Evolutionary conservation across 75 land plant species (phyloP), one percentile per base, ranked within the genome.

Genomic region (Larix kaempferi): DNA sequence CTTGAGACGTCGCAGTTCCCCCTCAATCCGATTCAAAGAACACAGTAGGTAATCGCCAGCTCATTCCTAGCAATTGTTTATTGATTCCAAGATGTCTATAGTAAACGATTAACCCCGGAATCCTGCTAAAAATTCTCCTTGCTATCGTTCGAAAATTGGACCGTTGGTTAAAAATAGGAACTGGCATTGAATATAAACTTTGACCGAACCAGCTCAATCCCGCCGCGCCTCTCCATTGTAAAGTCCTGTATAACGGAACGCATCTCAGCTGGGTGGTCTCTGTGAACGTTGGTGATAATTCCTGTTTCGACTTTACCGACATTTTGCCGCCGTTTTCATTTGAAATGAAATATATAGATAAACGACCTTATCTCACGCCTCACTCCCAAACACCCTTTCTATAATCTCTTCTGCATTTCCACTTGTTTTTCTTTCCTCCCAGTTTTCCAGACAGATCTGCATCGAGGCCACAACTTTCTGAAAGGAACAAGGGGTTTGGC

Each of bases 251-350:
- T 44, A 69, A 69, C 72, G 72, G 72, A 8, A 16, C 37, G 15
- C 6, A 69, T 41, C 25, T 69, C 52, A 13, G 21, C 49, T 41
- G 3, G 52, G 72, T 37, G 23, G 13, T 21, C 72, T 69, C 49
- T 39, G 21, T 69, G 72, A 69, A 69, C 72, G 72, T 69, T 69
- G 52, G 72, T 7, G 72, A 69, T 69, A 22, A 19, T 69, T 6
- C 23, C 52, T 37, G 41, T 17, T 19, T 69, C 8, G n/a, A 37
- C 37, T 7, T 39, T 39, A n/a, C 72, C 52, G 52, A 49, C 52
- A 49, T 21, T 69, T 69, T 69, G 72, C 72, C 72, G 72, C 72
- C 72, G 49, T n/a, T 41, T 21, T n/a, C 21, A 69, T 69, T 69
- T n/a, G 49, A 69, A 69, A 69, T 69, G 2, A 69, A 41, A 22